A percentile compares a stretch with the other conserved stretches of the same genome.
Conservation (phyloP, 1,284 basidiomycete species). For the Rhodotorula sp. region DNA sequence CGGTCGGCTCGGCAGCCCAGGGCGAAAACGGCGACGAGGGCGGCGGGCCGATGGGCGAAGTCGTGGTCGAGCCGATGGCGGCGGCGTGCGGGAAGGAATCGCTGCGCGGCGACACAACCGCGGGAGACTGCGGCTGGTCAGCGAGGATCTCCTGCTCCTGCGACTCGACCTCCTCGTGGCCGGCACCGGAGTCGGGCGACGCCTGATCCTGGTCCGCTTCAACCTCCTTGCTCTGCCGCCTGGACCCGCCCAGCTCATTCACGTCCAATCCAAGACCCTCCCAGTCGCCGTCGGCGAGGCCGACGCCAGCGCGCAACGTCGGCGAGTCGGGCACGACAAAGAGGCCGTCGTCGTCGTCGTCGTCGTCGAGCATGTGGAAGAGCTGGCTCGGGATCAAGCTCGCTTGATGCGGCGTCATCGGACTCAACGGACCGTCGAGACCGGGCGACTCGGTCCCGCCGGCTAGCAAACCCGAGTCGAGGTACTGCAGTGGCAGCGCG, state of each 20-base stretch:
- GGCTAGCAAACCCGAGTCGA: conserved; percentile 41
- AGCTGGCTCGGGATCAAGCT: conserved; percentile 46
- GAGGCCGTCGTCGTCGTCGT: conserved; percentile 45
- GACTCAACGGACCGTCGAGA: conserved; percentile 40
- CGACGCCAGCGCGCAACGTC: conserved; percentile 25
- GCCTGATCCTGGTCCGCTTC: not conserved
- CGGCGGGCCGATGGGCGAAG: conserved; percentile 29
- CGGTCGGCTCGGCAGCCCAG: conserved; percentile 19
- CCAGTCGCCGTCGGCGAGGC: conserved; percentile 24
- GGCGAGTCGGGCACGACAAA: conserved; percentile 41
- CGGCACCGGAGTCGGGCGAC: not conserved
- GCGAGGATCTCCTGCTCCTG: not conserved
- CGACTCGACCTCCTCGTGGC: not conserved
- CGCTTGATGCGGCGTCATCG: conserved; percentile 48
- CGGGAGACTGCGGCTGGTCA: conserved; percentile 4
- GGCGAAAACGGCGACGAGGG: conserved; percentile 29
- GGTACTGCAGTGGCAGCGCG: conserved; percentile 42
- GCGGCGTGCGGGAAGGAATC: not conserved
- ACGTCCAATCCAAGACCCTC: conserved; percentile 34
- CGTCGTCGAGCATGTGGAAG: conserved; percentile 48
- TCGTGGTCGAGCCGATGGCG: conserved; percentile 10
- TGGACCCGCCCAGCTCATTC: conserved; percentile 11
- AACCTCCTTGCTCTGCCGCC: not conserved
- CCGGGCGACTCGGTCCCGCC: conserved; percentile 22
- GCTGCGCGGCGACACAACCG: conserved; percentile 12